These are phyloP conservation scores for Lentinula detonsa DNA, from an alignment of 768 basidiomycete genomes.

Conservation along the genomic window DNA sequence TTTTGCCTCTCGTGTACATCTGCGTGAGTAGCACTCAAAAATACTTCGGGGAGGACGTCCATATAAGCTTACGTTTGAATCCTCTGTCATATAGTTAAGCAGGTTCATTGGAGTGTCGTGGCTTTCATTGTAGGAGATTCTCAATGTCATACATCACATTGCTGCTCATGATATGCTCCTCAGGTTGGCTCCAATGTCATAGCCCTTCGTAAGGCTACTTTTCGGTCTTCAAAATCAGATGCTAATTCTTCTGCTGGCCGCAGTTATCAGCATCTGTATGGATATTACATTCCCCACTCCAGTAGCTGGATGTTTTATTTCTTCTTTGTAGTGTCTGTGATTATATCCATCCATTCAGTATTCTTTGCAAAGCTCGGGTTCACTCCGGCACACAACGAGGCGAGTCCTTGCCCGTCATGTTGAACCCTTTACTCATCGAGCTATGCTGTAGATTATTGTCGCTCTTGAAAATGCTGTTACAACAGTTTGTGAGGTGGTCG, in stretches of 20 bases:
- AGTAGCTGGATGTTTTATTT: background rate
- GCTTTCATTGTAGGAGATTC: background rate
- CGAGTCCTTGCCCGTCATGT: background rate
- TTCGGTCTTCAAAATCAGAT: background rate
- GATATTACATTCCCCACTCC: background rate
- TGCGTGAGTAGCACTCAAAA: background rate
- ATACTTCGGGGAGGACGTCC: background rate
- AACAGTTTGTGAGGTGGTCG: background rate
- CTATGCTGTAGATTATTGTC: background rate
- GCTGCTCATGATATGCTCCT: background rate
- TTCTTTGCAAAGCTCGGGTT: background rate
- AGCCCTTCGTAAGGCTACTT: background rate
- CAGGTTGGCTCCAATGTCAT: background rate
- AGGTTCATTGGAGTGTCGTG: background rate
- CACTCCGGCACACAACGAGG: background rate
- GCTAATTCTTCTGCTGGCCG: background rate
- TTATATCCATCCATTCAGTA: background rate
- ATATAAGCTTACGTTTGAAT: background rate
- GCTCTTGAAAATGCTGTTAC: background rate
- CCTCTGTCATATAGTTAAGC: background rate
- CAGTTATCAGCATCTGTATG: background rate
- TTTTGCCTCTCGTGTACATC: slow-evolving; percentile 5
- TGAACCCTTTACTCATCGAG: background rate
- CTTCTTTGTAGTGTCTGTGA: background rate
- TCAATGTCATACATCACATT: background rate